phyloP scores from a whole-genome alignment of 1,284 basidiomycete species.

The Athelia sp. region DNA sequence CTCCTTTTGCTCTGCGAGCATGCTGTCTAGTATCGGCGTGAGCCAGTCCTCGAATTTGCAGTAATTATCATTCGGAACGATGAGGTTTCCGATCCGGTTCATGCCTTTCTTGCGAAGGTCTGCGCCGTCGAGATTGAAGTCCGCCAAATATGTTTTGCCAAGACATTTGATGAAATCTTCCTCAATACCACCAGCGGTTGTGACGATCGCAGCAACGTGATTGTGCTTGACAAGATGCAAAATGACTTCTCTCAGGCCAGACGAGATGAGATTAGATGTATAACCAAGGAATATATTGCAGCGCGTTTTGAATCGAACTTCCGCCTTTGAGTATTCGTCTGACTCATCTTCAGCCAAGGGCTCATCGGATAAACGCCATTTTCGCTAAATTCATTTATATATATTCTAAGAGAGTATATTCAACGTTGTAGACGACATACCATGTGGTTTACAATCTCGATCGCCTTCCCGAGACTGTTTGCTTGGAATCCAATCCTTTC shows the following conservation, averaged over 20 bases:
- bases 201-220: slow-evolving; percentile 88
- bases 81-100: slow-evolving; percentile 97
- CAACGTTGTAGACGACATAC: slow-evolving; percentile 33
- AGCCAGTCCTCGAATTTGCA: slow-evolving; percentile 99
- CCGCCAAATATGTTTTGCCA: slow-evolving; percentile 91
- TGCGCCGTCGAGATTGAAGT: slow-evolving; percentile 90
- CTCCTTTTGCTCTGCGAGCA: slow-evolving; percentile 85
- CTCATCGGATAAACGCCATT: slow-evolving; percentile 82
- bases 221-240: slow-evolving; percentile 92
- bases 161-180: slow-evolving; percentile 99
- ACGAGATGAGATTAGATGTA: slow-evolving; percentile 98
- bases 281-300: slow-evolving; percentile 96
- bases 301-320: slow-evolving; percentile 60
- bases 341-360: slow-evolving; percentile 63
- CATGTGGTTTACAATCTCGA: slow-evolving; percentile 89
- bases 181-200: slow-evolving; percentile 97
- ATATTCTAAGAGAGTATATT: slow-evolving; percentile 7
- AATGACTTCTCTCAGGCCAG: slow-evolving; percentile 92
- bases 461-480: slow-evolving; percentile 83
- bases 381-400: slow-evolving; percentile 43
- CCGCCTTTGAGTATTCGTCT: slow-evolving; percentile 55
- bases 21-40: slow-evolving; percentile 86
- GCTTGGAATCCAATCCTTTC: slow-evolving; percentile 95
- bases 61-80: slow-evolving; percentile 99
- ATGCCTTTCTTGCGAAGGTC: slow-evolving; percentile 84